These are phyloP conservation scores for Kwoniella shivajii DNA, from an alignment of 1,284 basidiomycete species.

Conservation along the genomic window DNA sequence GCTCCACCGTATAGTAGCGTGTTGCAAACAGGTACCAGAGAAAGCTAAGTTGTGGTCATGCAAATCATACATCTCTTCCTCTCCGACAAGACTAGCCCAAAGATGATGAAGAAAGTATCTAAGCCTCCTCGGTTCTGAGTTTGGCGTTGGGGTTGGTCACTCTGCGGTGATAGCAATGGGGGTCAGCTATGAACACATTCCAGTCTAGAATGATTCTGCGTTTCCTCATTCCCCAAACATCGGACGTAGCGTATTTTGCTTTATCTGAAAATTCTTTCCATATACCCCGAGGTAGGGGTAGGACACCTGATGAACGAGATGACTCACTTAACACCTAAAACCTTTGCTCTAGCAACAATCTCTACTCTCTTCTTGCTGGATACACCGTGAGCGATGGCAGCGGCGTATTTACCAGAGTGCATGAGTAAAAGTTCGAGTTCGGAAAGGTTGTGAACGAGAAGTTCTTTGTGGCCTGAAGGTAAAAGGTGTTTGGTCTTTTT, in stretches of 20 bases:
- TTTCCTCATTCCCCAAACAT: no score
- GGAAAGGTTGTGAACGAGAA: constrained; percentile 86
- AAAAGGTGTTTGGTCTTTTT: constrained; percentile 85
- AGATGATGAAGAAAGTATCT: constrained; percentile 22
- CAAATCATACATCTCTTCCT: constrained; percentile 8
- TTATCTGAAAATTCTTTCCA: no score
- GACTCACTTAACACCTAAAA: constrained; percentile 71
- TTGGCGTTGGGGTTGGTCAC: constrained; percentile 94
- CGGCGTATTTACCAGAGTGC: constrained; percentile 97
- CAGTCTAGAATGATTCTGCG: no score
- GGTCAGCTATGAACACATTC: no score
- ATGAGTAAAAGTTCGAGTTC: constrained; percentile 92
- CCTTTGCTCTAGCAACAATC: constrained; percentile 88
- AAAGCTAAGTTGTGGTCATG: constrained; percentile 7
- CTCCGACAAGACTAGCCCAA: not conserved
- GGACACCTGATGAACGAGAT: not conserved
- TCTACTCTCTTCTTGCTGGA: constrained; percentile 92
- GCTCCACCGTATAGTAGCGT: no score
- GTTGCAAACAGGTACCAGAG: no score
- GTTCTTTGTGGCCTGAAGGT: constrained; percentile 91
- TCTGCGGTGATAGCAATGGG: constrained; percentile 55
- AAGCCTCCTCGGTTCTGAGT: constrained; percentile 90
- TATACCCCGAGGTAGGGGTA: not conserved
- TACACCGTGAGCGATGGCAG: constrained; percentile 96
- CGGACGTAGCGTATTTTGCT: no score